Percentiles rank a stretch among this genome's conserved stretches.
These are phyloP conservation scores for Chlamydomonas reinhardtii DNA, from an alignment of 163 green algal species.

Conservation along the genomic window DNA sequence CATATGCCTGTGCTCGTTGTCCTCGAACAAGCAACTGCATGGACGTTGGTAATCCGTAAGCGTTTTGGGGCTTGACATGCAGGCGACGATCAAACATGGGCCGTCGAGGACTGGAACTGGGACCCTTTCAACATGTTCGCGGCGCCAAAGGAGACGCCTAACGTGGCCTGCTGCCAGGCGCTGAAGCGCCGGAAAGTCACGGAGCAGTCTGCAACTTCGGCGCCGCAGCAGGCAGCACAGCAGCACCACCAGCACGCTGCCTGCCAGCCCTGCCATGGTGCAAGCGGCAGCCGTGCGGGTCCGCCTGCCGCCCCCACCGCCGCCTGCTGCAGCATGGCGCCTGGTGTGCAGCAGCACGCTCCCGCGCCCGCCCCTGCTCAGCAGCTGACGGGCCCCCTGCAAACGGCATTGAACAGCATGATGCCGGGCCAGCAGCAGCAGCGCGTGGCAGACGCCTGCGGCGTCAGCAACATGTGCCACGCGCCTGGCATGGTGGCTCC, in stretches of 20 bases:
- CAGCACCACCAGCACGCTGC: not conserved
- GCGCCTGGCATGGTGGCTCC: not conserved
- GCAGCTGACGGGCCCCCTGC: not conserved
- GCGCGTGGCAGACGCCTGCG: constrained; percentile 16
- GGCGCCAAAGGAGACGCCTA: constrained; percentile 35
- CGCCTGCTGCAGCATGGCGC: constrained; percentile 36
- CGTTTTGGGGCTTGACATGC: not conserved
- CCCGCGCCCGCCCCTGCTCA: not conserved
- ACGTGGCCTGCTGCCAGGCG: constrained; percentile 47
- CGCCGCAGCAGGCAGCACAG: not conserved
- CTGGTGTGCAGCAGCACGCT: not conserved
- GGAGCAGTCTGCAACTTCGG: constrained; percentile 9
- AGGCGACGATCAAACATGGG: constrained; percentile 72
- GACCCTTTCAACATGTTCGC: constrained; percentile 59
- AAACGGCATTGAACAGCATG: not conserved
- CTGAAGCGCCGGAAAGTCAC: constrained; percentile 56
- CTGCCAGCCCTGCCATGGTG: not conserved
- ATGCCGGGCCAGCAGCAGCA: not conserved
- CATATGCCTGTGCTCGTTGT: too few relatives aligned
- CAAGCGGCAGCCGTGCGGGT: not conserved
- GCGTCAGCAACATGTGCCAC: constrained; percentile 15
- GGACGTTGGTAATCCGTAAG: too few relatives aligned
- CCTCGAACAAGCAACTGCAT: too few relatives aligned
- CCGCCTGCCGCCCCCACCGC: not conserved
- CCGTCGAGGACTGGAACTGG: constrained; percentile 66